phyloP scores from a whole-genome alignment of 192 early-diverging fungal genomes.

The Backusella psychrophila region DNA sequence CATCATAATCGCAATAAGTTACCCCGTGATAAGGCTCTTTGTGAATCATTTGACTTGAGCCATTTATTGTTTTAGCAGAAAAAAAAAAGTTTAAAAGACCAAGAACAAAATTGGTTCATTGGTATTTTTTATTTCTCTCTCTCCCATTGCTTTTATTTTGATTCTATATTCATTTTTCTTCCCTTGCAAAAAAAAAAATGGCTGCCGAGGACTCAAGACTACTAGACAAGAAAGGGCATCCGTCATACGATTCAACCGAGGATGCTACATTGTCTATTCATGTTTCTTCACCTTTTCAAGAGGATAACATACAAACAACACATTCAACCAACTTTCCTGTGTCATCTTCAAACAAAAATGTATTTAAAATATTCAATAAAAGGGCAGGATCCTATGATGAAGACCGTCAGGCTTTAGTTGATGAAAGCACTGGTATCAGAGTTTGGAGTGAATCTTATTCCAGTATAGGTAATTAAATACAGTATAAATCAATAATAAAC shows the following conservation, averaged over 20 bases:
- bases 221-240: background rate
- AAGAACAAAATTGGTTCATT: background rate
- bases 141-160: background rate
- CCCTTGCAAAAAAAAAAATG: background rate
- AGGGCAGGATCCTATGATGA: slow-evolving; percentile 46
- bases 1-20: background rate
- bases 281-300: background rate
- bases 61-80: background rate
- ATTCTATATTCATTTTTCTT: background rate
- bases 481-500: background rate
- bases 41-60: background rate
- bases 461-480: slow-evolving; percentile 44
- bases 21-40: background rate
- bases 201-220: slow-evolving; percentile 3
- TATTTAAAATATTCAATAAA: slow-evolving; percentile 18
- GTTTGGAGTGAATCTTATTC: slow-evolving; percentile 60
- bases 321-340: background rate
- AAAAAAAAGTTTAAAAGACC: background rate
- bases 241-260: background rate
- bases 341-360: background rate
- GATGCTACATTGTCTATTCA: slow-evolving; percentile 1
- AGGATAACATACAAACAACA: background rate
- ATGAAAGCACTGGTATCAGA: slow-evolving; percentile 54
- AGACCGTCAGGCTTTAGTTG: slow-evolving; percentile 44
- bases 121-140: background rate